phyloP scores from a whole-genome alignment of 352 stramenopile genomes.

The Hyaloperonospora brassicae region DNA sequence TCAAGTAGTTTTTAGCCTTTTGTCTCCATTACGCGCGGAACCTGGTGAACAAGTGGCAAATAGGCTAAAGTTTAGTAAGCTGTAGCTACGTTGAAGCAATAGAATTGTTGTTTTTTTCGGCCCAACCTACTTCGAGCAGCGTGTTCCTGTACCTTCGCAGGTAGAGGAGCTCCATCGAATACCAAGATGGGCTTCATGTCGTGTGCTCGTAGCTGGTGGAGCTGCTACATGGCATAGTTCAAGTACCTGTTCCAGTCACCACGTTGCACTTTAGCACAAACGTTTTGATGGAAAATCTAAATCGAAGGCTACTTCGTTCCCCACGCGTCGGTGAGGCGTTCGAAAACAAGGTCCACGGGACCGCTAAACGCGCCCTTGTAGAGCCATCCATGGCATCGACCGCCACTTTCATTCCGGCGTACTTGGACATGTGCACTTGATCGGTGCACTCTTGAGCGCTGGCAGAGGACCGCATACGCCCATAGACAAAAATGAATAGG shows the following conservation, averaged over 20 bases:
- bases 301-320: conserved; percentile 27
- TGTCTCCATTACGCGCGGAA: conserved; percentile 32
- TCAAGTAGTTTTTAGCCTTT: conserved; percentile 32
- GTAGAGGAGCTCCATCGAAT: conserved; percentile 90
- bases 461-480: conserved; percentile 56
- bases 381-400: conserved; percentile 76
- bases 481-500: conserved; percentile 30
- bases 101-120: conserved; percentile 5
- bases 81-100: not conserved
- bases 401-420: conserved; percentile 54
- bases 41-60: conserved; percentile 15
- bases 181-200: conserved; percentile 86
- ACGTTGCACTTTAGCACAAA: conserved; percentile 23
- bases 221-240: conserved; percentile 79
- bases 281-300: conserved; percentile 8
- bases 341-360: conserved; percentile 68
- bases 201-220: conserved; percentile 82
- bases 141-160: conserved; percentile 77
- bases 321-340: conserved; percentile 43
- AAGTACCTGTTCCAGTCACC: conserved; percentile 46
- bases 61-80: conserved; percentile 1
- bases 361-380: conserved; percentile 89
- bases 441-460: conserved; percentile 61
- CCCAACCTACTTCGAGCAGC: conserved; percentile 35
- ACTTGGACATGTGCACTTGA: conserved; percentile 71